These are phyloP conservation scores for Cucurbita maxima DNA, from an alignment of 306 rosid genomes.

Conservation along the genomic window DNA sequence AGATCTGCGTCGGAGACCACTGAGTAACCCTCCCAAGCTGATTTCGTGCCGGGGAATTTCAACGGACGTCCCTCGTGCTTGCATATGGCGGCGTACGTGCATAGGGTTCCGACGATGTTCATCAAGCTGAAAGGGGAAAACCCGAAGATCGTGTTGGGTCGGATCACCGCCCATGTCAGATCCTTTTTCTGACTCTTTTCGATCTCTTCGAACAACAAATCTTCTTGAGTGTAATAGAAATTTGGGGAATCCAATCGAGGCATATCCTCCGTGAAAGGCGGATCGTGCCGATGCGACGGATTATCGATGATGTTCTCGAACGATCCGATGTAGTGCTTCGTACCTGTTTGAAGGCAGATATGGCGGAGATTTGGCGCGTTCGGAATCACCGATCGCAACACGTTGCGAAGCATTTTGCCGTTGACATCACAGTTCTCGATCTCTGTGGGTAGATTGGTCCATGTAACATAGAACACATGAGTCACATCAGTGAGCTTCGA, in stretches of 20 bases:
- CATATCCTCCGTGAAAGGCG: constrained; percentile 58
- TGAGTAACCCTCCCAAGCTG: constrained; percentile 33
- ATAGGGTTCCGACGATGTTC: constrained; percentile 34
- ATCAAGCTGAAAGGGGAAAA: constrained; percentile 61
- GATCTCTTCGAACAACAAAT: constrained; percentile 32
- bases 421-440: constrained; percentile 39
- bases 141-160: constrained; percentile 39
- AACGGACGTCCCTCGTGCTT: constrained; percentile 43
- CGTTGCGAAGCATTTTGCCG: constrained; percentile 43
- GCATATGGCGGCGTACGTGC: constrained; percentile 58
- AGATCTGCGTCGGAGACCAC: constrained; percentile 51
- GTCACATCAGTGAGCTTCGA: constrained; percentile 46
- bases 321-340: constrained; percentile 45
- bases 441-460: constrained; percentile 38
- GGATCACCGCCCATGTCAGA: constrained; percentile 47
- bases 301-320: constrained; percentile 18
- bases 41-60: constrained; percentile 40
- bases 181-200: constrained; percentile 22
- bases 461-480: constrained; percentile 50
- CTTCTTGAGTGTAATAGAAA: constrained; percentile 47
- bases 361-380: constrained; percentile 54
- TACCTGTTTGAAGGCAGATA: constrained; percentile 56
- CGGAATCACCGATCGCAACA: constrained; percentile 35
- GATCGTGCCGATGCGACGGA: constrained; percentile 21
- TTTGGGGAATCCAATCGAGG: constrained; percentile 40